A percentile compares a stretch with the other conserved stretches of the same genome.
phyloP scores from a whole-genome alignment of 257 asterid species.

The Cordia subcordata region DNA sequence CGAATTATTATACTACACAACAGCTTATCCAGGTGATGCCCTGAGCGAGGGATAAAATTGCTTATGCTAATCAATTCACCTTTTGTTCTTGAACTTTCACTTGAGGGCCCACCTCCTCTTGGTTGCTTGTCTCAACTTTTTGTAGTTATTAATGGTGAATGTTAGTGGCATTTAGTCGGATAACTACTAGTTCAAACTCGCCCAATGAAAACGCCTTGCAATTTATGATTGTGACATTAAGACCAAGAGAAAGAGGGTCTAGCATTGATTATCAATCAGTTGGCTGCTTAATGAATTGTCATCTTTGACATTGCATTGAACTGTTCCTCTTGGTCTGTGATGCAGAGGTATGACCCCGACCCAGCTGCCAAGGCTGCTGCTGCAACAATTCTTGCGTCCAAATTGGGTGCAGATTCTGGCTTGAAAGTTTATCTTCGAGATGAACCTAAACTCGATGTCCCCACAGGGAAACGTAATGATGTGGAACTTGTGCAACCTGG shows the following conservation, averaged over 20 bases:
- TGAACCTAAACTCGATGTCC: slow-evolving; percentile 32
- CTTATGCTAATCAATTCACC: background rate
- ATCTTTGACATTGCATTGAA: slow-evolving; percentile 4
- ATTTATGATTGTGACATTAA: too few species aligned
- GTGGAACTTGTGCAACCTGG: slow-evolving; percentile 37
- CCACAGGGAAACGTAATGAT: slow-evolving; percentile 54
- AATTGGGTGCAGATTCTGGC: slow-evolving; percentile 74
- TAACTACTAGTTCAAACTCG: too few species aligned
- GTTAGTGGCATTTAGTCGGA: too few species aligned
- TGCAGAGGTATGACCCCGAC: slow-evolving; percentile 76
- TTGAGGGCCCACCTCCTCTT: too few species aligned
- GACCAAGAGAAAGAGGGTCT: too few species aligned
- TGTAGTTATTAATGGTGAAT: too few species aligned
- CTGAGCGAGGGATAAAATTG: background rate
- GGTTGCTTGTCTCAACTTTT: too few species aligned
- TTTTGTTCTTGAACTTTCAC: background rate
- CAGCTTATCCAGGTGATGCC: slow-evolving; percentile 77
- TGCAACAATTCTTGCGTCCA: slow-evolving; percentile 72
- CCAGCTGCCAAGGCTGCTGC: slow-evolving; percentile 93
- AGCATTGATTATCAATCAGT: too few species aligned
- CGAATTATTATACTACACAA: slow-evolving; percentile 80
- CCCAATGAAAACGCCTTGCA: too few species aligned
- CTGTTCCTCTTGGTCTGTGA: slow-evolving; percentile 25
- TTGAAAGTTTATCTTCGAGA: slow-evolving; percentile 50
- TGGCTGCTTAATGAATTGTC: too few species aligned